Conservation (phyloP, 202 grass and related monocot genomes). For the Digitaria exilis region DNA sequence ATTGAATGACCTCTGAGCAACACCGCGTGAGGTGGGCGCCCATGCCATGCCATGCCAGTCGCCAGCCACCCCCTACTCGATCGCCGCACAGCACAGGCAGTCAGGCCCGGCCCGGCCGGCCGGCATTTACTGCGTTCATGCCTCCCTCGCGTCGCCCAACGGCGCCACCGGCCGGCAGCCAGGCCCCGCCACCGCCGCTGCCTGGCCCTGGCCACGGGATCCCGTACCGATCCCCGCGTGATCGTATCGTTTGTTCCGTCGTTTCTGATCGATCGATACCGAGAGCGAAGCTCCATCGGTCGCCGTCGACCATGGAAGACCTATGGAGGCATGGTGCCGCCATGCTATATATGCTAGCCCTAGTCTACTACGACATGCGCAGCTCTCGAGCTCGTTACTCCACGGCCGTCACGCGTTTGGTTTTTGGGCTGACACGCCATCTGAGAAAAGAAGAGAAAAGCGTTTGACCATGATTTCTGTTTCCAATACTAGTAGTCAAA, state of each 20-base stretch:
- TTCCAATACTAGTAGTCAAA: neutral
- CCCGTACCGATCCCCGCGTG: neutral
- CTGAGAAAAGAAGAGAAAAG: neutral
- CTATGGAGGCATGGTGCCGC: neutral
- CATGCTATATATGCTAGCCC: neutral
- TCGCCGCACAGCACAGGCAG: neutral
- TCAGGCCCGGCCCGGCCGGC: neutral
- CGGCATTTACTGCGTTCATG: conserved; percentile 74
- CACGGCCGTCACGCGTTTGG: neutral
- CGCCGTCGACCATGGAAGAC: neutral
- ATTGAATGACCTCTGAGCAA: conserved; percentile 70
- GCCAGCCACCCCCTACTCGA: neutral
- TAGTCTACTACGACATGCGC: neutral
- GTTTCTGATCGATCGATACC: neutral
- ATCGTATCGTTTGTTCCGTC: neutral
- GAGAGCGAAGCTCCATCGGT: neutral
- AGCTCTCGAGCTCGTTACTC: neutral
- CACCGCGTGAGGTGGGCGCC: conserved; percentile 67
- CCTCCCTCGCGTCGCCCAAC: conserved; percentile 49
- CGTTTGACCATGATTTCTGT: neutral
- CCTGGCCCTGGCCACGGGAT: conserved; percentile 28
- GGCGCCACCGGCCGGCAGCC: conserved; percentile 32
- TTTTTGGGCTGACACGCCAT: neutral
- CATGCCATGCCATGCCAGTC: neutral
- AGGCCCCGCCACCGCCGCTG: conserved; percentile 10